Conservation (phyloP, 176 grass and related monocot species). For the Lolium multiflorum region DNA sequence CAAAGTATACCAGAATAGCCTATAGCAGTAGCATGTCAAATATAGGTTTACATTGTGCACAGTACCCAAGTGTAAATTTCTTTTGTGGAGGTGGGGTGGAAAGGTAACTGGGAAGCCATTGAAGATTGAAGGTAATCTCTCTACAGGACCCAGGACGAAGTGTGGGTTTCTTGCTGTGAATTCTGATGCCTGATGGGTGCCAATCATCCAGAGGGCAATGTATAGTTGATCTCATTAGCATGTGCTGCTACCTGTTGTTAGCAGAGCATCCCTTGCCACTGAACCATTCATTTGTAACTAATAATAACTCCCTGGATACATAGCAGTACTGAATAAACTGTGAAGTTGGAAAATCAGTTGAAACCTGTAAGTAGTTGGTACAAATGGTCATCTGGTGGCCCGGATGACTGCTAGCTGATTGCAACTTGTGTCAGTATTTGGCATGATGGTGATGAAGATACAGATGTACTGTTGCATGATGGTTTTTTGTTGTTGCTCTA, state of each 20-base stretch:
- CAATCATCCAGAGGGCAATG: constrained; percentile 6
- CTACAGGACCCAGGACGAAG: not conserved
- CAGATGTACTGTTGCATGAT: not conserved
- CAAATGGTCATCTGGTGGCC: not conserved
- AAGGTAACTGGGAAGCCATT: not conserved
- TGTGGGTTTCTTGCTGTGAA: constrained; percentile 18
- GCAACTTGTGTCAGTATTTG: not conserved
- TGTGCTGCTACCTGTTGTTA: constrained; percentile 15
- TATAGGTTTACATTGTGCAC: not conserved
- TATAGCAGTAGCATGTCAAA: constrained; percentile 34
- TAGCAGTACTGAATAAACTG: not conserved
- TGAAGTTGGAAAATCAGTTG: not conserved
- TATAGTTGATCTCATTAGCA: constrained; percentile 18
- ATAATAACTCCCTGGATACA: not conserved
- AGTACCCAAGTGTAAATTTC: not conserved
- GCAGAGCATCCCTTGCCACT: not conserved
- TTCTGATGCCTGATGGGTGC: not conserved
- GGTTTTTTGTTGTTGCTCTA: constrained; percentile 7
- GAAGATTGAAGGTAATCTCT: not conserved
- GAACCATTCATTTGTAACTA: constrained; percentile 6
- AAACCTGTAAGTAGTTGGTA: not conserved
- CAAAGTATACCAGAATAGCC: not conserved
- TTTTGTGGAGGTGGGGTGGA: not conserved
- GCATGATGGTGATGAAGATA: not conserved
- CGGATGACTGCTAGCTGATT: not conserved